Evolutionary conservation across 2,329 filamentous ascomycete genomes (phyloP).

Genomic region (Penicillium sp.): DNA sequence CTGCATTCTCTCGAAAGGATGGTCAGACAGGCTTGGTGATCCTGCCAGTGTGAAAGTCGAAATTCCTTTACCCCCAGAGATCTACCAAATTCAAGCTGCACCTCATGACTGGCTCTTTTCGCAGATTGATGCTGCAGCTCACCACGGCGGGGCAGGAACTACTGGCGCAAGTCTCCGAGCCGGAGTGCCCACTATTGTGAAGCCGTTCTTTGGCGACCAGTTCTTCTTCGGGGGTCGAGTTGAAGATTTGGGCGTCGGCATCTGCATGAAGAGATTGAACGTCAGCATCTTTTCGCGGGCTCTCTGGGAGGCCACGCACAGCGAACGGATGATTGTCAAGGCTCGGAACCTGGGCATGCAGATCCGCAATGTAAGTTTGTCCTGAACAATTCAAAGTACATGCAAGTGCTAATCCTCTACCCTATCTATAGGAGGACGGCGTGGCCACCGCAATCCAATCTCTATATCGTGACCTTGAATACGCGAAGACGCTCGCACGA

Average conservation of each 20-base stretch:
- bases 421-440: constrained; percentile 68
- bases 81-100: constrained; percentile 82
- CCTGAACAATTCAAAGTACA: background rate
- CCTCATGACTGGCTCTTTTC: constrained; percentile 96
- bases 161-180: constrained; percentile 90
- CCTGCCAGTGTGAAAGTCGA: constrained; percentile 60
- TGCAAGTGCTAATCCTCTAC: constrained; percentile 26
- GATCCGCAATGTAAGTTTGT: constrained; percentile 71
- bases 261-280: constrained; percentile 85
- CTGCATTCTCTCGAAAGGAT: constrained; percentile 93
- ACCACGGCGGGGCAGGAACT: constrained; percentile 92
- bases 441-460: constrained; percentile 87
- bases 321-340: constrained; percentile 86
- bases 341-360: constrained; percentile 77
- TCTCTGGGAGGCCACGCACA: constrained; percentile 87
- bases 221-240: constrained; percentile 91
- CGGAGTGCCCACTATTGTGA: constrained; percentile 89
- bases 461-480: constrained; percentile 93
- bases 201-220: constrained; percentile 97
- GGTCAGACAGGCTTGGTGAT: constrained; percentile 78
- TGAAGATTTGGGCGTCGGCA: constrained; percentile 88
- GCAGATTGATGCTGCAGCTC: constrained; percentile 89
- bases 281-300: constrained; percentile 81
- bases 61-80: constrained; percentile 72
- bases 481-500: constrained; percentile 80